A percentile compares a stretch with the other conserved stretches of the same genome.
Evolutionary conservation across 2,329 filamentous ascomycete genomes (phyloP).

Genomic region (Verticillium zaregamsianum): DNA sequence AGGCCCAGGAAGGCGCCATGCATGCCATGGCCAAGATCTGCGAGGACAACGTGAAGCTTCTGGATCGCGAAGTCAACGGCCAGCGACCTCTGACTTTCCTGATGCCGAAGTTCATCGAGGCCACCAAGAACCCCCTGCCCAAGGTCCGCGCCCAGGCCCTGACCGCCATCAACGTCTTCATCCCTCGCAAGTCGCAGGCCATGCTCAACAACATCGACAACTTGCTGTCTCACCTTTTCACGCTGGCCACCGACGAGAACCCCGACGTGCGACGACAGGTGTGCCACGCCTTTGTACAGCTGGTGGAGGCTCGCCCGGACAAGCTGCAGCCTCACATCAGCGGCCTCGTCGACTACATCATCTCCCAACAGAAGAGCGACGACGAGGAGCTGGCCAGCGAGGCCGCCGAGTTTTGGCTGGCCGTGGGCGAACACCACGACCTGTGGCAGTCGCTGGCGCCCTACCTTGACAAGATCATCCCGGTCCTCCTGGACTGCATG

Average conservation of each 20-base stretch:
- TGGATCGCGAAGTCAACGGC: slow-evolving; percentile 84
- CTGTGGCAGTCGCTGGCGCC: slow-evolving; percentile 73
- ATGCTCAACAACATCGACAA: slow-evolving; percentile 76
- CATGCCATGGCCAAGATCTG: slow-evolving; percentile 91
- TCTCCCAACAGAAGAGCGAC: slow-evolving; percentile 80
- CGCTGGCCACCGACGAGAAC: slow-evolving; percentile 70
- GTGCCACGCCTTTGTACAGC: slow-evolving; percentile 85
- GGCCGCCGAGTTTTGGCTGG: slow-evolving; percentile 96
- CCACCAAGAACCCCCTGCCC: slow-evolving; percentile 70
- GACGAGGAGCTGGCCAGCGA: slow-evolving; percentile 90
- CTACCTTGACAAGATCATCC: slow-evolving; percentile 79
- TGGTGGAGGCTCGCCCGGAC: slow-evolving; percentile 86
- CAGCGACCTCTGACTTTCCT: slow-evolving; percentile 84
- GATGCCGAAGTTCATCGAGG: slow-evolving; percentile 85
- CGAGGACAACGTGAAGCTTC: slow-evolving; percentile 84
- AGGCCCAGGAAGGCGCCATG: slow-evolving; percentile 91
- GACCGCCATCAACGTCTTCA: slow-evolving; percentile 86
- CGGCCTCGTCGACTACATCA: slow-evolving; percentile 88
- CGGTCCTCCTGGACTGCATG: slow-evolving; percentile 90
- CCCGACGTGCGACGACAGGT: slow-evolving; percentile 87
- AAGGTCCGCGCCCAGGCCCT: slow-evolving; percentile 79
- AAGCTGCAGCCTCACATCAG: slow-evolving; percentile 85
- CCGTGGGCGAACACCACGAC: slow-evolving; percentile 80
- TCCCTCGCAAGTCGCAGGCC: slow-evolving; percentile 77
- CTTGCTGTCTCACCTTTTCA: slow-evolving; percentile 78